A percentile compares a stretch with the other conserved stretches of the same genome.
Conservation (phyloP, 345 rosid genomes). For the Eutrema japonicum region DNA sequence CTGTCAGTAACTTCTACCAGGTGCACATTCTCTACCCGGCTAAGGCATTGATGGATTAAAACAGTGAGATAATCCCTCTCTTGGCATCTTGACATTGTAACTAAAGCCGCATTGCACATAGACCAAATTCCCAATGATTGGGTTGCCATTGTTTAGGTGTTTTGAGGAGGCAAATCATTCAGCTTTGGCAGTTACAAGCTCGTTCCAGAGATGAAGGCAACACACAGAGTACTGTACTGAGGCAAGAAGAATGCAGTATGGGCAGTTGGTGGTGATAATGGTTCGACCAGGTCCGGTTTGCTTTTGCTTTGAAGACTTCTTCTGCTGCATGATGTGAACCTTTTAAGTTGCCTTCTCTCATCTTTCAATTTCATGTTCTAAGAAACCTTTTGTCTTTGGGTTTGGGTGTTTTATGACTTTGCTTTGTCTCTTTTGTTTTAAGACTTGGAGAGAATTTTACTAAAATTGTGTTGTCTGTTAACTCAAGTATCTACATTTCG, state of each 20-base stretch:
- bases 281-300: slow-evolving; percentile 6
- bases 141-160: slow-evolving; percentile 28
- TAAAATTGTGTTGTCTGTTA: not conserved
- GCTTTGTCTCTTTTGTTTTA: slow-evolving; percentile 4
- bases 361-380: slow-evolving; percentile 12
- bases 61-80: slow-evolving; percentile 30
- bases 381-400: slow-evolving; percentile 11
- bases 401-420: slow-evolving; percentile 17
- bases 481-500: slow-evolving; percentile 8
- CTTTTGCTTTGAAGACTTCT: slow-evolving; percentile 19
- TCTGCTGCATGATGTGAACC: slow-evolving; percentile 30
- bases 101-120: slow-evolving; percentile 8
- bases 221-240: slow-evolving; percentile 30
- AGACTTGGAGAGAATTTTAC: not conserved
- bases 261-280: slow-evolving; percentile 13
- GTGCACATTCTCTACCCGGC: slow-evolving; percentile 28
- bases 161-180: slow-evolving; percentile 40
- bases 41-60: slow-evolving; percentile 13
- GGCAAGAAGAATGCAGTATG: slow-evolving; percentile 25
- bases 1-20: slow-evolving; percentile 60
- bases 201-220: slow-evolving; percentile 34
- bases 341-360: slow-evolving; percentile 7
- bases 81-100: slow-evolving; percentile 2
- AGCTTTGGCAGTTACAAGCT: slow-evolving; percentile 41
- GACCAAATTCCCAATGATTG: not conserved